phyloP scores from a whole-genome alignment of 768 basidiomycete genomes.

The Leccinum truebloodii region DNA sequence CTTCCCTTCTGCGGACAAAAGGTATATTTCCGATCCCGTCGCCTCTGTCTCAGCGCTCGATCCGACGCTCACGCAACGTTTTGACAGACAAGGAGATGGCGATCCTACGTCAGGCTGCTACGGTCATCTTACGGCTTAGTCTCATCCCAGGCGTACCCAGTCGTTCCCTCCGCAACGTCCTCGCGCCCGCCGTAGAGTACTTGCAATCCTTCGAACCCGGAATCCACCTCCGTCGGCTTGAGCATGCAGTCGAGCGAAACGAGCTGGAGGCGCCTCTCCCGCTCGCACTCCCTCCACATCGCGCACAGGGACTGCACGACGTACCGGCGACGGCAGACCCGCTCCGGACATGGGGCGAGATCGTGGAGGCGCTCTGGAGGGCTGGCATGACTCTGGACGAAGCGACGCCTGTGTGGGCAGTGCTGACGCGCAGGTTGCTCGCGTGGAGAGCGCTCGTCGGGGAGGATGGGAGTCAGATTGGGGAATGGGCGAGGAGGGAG shows the following conservation, averaged over 20 bases:
- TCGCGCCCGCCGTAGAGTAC: constrained; percentile 30
- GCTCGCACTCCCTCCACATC: constrained; percentile 14
- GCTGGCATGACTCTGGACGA: neutral
- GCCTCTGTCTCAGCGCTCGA: neutral
- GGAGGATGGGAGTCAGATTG: neutral
- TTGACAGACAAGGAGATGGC: constrained; percentile 21
- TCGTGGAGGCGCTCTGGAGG: neutral
- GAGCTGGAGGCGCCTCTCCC: neutral
- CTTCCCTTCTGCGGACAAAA: constrained; percentile 17
- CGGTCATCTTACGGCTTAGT: constrained; percentile 39
- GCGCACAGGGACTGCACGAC: neutral
- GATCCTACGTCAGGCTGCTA: constrained; percentile 27
- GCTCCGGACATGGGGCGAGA: neutral
- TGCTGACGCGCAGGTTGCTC: neutral
- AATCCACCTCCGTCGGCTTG: constrained; percentile 5
- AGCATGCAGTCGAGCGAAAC: neutral
- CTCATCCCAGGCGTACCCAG: constrained; percentile 32
- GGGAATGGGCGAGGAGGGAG: constrained; percentile 52
- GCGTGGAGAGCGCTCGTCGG: neutral
- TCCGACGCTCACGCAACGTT: neutral
- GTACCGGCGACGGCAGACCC: neutral
- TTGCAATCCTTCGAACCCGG: constrained; percentile 33
- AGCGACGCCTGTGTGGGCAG: neutral
- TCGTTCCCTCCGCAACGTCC: constrained; percentile 31
- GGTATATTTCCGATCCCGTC: constrained; percentile 5